Evolutionary conservation across 148 eudicot species (phyloP), one percentile per base, ranked within the genome.

Genomic region (Rhododendron kiyosumense): DNA sequence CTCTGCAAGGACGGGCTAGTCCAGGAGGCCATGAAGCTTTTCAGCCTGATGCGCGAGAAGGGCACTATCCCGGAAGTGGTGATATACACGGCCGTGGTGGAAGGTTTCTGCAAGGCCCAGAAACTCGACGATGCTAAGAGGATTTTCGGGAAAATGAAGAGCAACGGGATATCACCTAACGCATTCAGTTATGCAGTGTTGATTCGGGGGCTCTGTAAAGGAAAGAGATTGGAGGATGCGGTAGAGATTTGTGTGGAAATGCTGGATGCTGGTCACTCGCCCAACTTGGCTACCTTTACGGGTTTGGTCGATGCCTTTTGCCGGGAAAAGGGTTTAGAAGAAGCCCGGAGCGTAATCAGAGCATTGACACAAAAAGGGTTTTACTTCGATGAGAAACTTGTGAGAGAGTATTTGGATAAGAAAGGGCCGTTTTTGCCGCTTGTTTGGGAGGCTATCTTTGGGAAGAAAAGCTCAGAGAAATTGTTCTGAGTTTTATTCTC

Each of bases 401-500:
- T 95, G 38, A 89, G 92, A 86, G 93, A 92, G 78, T 90, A 92
- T 88, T 86, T 94, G 88, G 93, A 92, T 63, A 97, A 93, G 92
- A 92, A 89, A 71, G 98, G 96, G 36, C 92, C 96, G 36, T 90
- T 91, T 57, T 87, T 86, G 67, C 90, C 95, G 26, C 38, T 90
- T 90, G 96, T 97, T 18, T 93, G 98, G 97, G 98, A 97, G 88
- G 99, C 98, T 11, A 91, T 97, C 74, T 87, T 97, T 38, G 98
- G 94, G 71, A 94, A 91, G 88, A 92, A 90, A 86, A 81, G 88
- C 59, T 76, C 88, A 0, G 81, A 86, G 28, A 86, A 43, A 74
- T 84, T 85, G 83, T 77, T 89, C 11, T 89, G 85, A 86, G 73
- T 80, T 86, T 74, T 38, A 26, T 51, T 67, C 34, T 75, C 85